Percentiles rank a stretch among this genome's conserved stretches.
Evolutionary conservation across 208 protist species (phyloP).

Genomic region (Acanthamoeba sp.): DNA sequence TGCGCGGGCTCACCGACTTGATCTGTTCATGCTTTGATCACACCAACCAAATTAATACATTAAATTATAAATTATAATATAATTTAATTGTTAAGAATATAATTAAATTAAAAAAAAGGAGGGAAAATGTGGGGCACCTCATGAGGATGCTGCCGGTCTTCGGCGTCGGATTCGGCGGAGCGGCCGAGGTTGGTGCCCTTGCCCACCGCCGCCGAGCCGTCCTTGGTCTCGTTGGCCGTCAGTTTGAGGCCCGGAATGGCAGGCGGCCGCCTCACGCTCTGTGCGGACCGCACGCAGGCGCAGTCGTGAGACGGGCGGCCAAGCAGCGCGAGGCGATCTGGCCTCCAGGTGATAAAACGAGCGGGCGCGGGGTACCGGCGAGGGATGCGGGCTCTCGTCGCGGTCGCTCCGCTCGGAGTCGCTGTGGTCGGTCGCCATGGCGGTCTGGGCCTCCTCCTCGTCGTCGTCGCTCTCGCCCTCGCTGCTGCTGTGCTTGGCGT

Average conservation of each 20-base stretch:
- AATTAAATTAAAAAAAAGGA: too few relatives aligned
- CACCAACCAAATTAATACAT: too few relatives aligned
- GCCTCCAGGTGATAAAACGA: too few relatives aligned
- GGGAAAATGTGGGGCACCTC: too few relatives aligned
- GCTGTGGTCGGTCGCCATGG: neutral
- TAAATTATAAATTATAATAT: too few relatives aligned
- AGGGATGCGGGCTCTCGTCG: neutral
- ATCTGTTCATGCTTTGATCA: too few relatives aligned
- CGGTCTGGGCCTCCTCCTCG: neutral
- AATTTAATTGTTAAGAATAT: too few relatives aligned
- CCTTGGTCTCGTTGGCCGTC: conserved; percentile 57
- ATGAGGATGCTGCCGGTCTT: neutral
- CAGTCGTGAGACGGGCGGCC: too few relatives aligned
- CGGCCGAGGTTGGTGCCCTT: conserved; percentile 4
- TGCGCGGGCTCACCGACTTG: neutral
- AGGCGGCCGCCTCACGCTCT: neutral
- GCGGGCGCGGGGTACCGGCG: too few relatives aligned
- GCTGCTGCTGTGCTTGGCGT: neutral
- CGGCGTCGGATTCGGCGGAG: neutral
- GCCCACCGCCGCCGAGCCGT: neutral
- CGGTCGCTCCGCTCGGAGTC: neutral
- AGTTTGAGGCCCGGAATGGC: conserved; percentile 54
- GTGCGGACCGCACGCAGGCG: too few relatives aligned
- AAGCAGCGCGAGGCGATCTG: too few relatives aligned
- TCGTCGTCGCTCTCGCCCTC: conserved; percentile 29